Evolutionary conservation across 352 stramenopile species (phyloP).

Genomic region (Thalassiosira sp.): DNA sequence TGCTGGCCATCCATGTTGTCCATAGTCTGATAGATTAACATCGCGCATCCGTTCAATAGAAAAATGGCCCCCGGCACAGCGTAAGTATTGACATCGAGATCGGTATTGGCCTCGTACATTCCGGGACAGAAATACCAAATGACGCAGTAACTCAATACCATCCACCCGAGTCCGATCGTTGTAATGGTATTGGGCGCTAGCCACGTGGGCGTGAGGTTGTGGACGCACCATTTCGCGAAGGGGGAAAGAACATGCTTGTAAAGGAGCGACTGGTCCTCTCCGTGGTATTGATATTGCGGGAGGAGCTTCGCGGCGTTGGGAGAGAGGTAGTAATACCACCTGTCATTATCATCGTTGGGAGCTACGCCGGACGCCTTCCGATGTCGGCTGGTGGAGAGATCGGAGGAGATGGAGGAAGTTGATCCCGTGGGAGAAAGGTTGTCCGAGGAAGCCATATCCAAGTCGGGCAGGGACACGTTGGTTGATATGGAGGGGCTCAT

Average conservation of each 20-base stretch:
- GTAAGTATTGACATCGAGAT: conserved; percentile 13
- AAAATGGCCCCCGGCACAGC: conserved; percentile 76
- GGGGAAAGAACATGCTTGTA: conserved; percentile 86
- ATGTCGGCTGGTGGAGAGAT: conserved; percentile 14
- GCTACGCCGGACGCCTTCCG: no score
- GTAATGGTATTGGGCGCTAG: conserved; percentile 87
- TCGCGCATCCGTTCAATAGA: conserved; percentile 71
- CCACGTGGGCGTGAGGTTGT: conserved; percentile 68
- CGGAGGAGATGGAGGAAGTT: conserved; percentile 37
- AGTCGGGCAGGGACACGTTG: conserved; percentile 4
- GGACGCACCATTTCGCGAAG: conserved; percentile 77
- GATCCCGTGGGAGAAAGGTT: no score
- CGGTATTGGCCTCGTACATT: conserved; percentile 47
- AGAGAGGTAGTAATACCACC: conserved; percentile 55
- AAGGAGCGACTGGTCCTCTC: conserved; percentile 73
- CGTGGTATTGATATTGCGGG: conserved; percentile 74
- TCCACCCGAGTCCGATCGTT: conserved; percentile 73
- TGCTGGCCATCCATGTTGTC: conserved; percentile 99
- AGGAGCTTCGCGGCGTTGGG: conserved; percentile 33
- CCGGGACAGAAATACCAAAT: conserved; percentile 59
- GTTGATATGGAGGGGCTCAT: conserved; percentile 7
- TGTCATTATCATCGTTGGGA: background rate
- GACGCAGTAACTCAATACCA: conserved; percentile 64
- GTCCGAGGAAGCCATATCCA: no score
- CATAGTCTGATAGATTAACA: conserved; percentile 94